Base-by-base conservation (phyloP, 805 yeast genomes). In the Monosporozyma unispora region DNA sequence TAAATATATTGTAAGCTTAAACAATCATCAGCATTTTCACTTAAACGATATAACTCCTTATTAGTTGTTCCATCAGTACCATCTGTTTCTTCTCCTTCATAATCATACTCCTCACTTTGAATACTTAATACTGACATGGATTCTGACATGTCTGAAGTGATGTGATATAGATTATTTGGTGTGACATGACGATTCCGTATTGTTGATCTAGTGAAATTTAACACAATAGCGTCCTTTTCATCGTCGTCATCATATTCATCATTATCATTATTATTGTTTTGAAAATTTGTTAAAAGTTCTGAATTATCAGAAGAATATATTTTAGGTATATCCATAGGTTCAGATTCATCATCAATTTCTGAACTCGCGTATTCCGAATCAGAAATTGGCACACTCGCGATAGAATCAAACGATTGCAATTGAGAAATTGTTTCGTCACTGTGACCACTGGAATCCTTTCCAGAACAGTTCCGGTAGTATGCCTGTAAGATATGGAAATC, bases 211-310 rank as follows among this genome's bases (percentile, higher is more conserved):
- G 46, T 27, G 41, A 61, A 61, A 45, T 60, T 53, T 27, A 61
- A 47, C 3, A 59, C 60, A 14, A 61, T 54, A 2, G 63, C 60
- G 16, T 51, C 55, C 28, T 51, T 57, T 9, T 48, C 56, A 21
- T 47, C 53, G 4, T 52, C 57, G 12, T 38, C 48, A 12, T 16
- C 16, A 21, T 35, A 9, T 4, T 48, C 53, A n/a, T 35, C 44
- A 1, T 47, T 44, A 5, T 14, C 25, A 18, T 42, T 37, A 21
- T 45, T 22, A 16, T 41, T 47, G 10, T 9, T 3, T 16, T 37
- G 33, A 9, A 19, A 25, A 12, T 31, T 21, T 12, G 27, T 4
- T 21, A 14, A 19, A 2, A 21, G 11, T 14, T 31, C 35, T 10
- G 42, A 39, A 21, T 21, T 21, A 5, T 18, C 22, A 18, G 42